These are phyloP conservation scores for Pythium sp. DNA, from an alignment of 352 stramenopile species.

Conservation along the genomic window DNA sequence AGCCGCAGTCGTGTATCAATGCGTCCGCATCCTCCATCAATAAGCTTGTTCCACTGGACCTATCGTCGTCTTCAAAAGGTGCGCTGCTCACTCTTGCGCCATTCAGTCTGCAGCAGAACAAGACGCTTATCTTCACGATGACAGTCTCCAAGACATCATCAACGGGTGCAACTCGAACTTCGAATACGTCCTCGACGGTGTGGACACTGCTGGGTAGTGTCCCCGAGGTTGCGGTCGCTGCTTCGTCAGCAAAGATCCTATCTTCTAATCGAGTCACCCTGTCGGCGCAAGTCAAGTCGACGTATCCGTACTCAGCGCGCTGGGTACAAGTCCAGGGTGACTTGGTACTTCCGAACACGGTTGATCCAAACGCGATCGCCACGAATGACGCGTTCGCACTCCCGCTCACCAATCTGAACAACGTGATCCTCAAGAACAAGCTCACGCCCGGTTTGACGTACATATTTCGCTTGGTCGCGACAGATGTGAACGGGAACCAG, in stretches of 20 bases:
- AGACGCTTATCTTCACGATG: conserved; percentile 49
- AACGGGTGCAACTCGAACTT: not conserved
- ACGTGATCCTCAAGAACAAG: conserved; percentile 47
- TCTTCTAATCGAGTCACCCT: conserved; percentile 41
- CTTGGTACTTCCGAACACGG: conserved; percentile 30
- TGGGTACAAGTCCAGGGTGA: conserved; percentile 67
- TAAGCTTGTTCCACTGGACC: conserved; percentile 16
- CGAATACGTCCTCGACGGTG: conserved; percentile 28
- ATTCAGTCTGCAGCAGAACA: conserved; percentile 37
- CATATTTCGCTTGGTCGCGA: conserved; percentile 54
- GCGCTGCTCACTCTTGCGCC: conserved; percentile 35
- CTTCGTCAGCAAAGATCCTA: conserved; percentile 42
- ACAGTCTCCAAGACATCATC: conserved; percentile 28
- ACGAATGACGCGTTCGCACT: conserved; percentile 44
- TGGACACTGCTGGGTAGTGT: conserved; percentile 52
- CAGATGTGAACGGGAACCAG: conserved; percentile 44
- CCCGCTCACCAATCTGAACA: conserved; percentile 49
- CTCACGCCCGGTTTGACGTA: conserved; percentile 68
- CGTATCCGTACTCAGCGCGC: conserved; percentile 53
- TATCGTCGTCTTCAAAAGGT: conserved; percentile 9
- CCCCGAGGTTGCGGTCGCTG: conserved; percentile 33
- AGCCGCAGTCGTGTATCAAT: conserved; percentile 22
- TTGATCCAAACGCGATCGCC: conserved; percentile 21
- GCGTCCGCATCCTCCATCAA: conserved; percentile 17
- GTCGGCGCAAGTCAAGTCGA: conserved; percentile 35